phyloP scores from a whole-genome alignment of 2,329 filamentous ascomycete genomes.

The Dothistroma septosporum region DNA sequence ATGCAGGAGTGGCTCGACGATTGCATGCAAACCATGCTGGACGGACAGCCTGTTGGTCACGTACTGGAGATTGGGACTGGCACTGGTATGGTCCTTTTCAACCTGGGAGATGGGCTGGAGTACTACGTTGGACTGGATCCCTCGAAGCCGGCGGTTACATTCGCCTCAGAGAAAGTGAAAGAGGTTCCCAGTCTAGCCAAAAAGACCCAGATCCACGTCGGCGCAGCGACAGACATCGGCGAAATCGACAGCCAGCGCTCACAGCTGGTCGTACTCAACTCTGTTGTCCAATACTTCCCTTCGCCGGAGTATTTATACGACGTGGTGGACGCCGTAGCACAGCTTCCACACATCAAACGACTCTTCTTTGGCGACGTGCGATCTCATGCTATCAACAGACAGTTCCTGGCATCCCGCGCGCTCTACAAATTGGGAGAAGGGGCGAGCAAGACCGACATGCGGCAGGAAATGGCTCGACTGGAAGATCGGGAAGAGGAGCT shows the following conservation, averaged over 20 bases:
- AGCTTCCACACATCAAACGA: conserved; percentile 1
- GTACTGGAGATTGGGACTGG: conserved; percentile 17
- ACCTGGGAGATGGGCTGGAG: conserved; percentile 8
- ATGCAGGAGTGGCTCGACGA: conserved; percentile 18
- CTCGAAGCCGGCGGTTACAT: neutral
- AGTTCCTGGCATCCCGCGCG: conserved; percentile 9
- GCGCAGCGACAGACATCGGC: conserved; percentile 10
- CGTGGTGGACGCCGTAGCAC: conserved; percentile 2
- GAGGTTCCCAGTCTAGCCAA: conserved; percentile 3
- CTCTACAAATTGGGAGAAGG: conserved; percentile 9
- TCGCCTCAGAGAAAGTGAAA: conserved; percentile 4
- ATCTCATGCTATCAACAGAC: conserved; percentile 9
- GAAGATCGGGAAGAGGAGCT: conserved; percentile 12
- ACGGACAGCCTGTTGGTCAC: conserved; percentile 14
- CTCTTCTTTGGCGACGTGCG: conserved; percentile 16
- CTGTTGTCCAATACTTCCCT: conserved; percentile 16
- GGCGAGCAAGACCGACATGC: neutral
- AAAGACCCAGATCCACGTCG: conserved; percentile 7
- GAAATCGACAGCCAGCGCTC: conserved; percentile 5
- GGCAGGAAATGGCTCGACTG: conserved; percentile 7
- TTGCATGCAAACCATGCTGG: conserved; percentile 16
- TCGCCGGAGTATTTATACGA: conserved; percentile 14
- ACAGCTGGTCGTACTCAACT: conserved; percentile 13
- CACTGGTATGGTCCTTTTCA: conserved; percentile 17
- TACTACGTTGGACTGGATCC: conserved; percentile 2